Evolutionary conservation across 2,329 filamentous ascomycete genomes (phyloP).

Genomic region (Fusarium ramigenum): DNA sequence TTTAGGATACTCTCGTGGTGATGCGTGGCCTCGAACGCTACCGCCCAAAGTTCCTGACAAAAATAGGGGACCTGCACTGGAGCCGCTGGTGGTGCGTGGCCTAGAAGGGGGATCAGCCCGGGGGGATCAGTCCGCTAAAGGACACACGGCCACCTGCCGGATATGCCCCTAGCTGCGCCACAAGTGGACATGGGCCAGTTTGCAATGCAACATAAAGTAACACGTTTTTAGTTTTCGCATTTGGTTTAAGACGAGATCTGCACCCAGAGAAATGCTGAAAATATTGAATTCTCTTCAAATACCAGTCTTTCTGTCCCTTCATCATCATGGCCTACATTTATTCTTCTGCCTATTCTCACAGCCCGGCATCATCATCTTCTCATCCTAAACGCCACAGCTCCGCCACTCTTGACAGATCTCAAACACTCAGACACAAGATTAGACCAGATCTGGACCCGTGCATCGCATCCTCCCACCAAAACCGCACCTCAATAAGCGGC

Average conservation of each 20-base stretch:
- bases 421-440: background rate
- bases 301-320: background rate
- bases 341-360: background rate
- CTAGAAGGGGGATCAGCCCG: background rate
- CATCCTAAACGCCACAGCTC: conserved; percentile 8
- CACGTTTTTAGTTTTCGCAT: background rate
- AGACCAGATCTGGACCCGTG: conserved; percentile 16
- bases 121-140: background rate
- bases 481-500: conserved; percentile 24
- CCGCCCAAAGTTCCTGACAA: conserved; percentile 21
- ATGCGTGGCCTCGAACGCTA: conserved; percentile 39
- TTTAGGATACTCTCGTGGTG: conserved; percentile 12
- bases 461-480: background rate
- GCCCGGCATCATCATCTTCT: background rate
- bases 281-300: background rate
- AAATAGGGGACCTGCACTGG: conserved; percentile 34
- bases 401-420: conserved; percentile 17
- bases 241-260: conserved; percentile 4
- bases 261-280: background rate
- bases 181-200: background rate
- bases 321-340: background rate
- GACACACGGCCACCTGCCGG: background rate
- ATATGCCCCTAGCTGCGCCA: conserved; percentile 22
- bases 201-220: conserved; percentile 18
- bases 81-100: conserved; percentile 4